Base-by-base conservation (phyloP, 2,329 filamentous ascomycete species). In the Ceratocystiopsis minuta region DNA sequence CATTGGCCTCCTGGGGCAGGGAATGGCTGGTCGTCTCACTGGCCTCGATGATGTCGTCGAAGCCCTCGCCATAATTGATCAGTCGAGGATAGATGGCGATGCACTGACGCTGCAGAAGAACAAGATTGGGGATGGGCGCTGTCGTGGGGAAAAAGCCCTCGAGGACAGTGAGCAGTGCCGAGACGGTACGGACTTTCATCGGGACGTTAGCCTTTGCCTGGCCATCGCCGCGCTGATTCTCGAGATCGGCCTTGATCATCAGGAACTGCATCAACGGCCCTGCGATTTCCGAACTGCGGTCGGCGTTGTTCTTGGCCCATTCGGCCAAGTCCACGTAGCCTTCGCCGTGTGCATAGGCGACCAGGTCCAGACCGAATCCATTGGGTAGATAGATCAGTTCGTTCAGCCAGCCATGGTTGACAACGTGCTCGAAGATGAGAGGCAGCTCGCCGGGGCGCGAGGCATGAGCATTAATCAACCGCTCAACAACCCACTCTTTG, bases 11-110 rank as follows among this genome's bases (percentile, higher is more conserved):
- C 16, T 72, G 67, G 0, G 87, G 80, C 2, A 98, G 69, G 1
- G 74, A 70, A 53, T 96, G 93, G n/a, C 83, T 78, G 16, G 79
- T 74, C 51, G 76, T 72, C 37, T 85, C 81, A 54, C 92, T 94
- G 11, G 70, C 68, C 53, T 96, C 84, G 49, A 98, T 87, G 36
- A 96, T 77, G 44, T 90, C 82, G 57, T 98, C 86, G 48, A 80
- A 87, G 4, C 83, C 86, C 59, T 93, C 84, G 2, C 86, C 87
- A 51, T 94, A 96, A 54, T 98, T 98, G 65, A 98, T 94, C 28
- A 98, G 65, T 36, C 90, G 74, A 9, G 90, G 92, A 52, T 96
- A 98, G 1, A 82, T 80, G 43, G 87, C 87, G 48, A 98, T 86
- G 57, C 87, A 95, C 41, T 78, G 75, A 31, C 88, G 75, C 60